Base-by-base conservation (phyloP, 768 basidiomycete genomes). In the Gloeopeniophorella convolvens region DNA sequence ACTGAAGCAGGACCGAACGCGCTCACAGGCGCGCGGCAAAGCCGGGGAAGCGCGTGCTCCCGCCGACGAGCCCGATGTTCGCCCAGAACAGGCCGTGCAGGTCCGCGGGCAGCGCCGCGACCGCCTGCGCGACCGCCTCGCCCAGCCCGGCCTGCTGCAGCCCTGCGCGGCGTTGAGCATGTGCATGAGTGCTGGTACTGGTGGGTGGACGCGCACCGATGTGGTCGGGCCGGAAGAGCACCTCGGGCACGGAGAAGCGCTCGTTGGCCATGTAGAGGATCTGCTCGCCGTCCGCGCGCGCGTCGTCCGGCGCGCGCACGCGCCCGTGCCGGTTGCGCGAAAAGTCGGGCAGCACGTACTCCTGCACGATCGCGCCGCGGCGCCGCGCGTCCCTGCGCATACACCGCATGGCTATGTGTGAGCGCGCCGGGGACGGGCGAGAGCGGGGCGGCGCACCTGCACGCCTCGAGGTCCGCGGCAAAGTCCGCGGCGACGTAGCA, bases 21-120 rank as follows among this genome's bases (percentile, higher is more conserved):
- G 39, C 87, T 65, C 66, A 95, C 93, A 97, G 66, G 69, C 94
- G 70, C 44, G 74, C 67, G 18, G 76, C 74, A 59, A 97, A 85
- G 5, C 85, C 87, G 35, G 80, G 72, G 57, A 93, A 80, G 59
- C 78, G 78, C 13, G 80, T 79, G 65, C 78, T 85, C 12, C 94
- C 94, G 42, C 94, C 94, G 60, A 92, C 79, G 56, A 95, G 68
- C 11, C 87, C 88, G 54, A 98, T 92, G 65, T 97, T 90, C 28
- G 82, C 81, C 92, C 92, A 98, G 67, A 92, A 96, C 85, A 98
- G 81, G 28, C 90, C 93, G 58, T 83, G 89, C 21, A 94, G 59
- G 59, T 94, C 90, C 43, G 75, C 70, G 0, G 90, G 89, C 51
- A 97, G 78, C 26, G 77, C 67, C 0, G 77, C 72, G 61, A 98